Percentiles rank a stretch among this genome's conserved stretches.
Evolutionary conservation across 441 rosid species (phyloP).

Genomic region (Jatropha multifida): DNA sequence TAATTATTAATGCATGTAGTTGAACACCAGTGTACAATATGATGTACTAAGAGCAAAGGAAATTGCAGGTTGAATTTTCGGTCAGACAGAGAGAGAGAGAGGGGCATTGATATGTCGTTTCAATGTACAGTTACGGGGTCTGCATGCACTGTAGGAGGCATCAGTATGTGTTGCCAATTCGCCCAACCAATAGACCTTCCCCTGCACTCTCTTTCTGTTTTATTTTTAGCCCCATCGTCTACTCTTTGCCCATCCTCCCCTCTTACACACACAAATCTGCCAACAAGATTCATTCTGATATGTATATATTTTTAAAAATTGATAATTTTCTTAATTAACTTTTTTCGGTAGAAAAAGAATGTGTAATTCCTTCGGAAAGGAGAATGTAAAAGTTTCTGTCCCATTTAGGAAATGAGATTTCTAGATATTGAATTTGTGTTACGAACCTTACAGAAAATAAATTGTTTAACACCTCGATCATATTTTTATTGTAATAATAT

Average conservation of each 20-base stretch:
- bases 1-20: constrained; percentile 13
- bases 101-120: constrained; percentile 45
- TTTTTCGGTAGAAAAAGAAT: no score
- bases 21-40: constrained; percentile 6
- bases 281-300: constrained; percentile 15
- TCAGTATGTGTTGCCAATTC: constrained; percentile 52
- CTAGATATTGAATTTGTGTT: no score
- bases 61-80: constrained; percentile 13
- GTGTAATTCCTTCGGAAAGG: no score
- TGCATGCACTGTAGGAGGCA: constrained; percentile 42
- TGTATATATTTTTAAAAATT: no score
- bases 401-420: no score
- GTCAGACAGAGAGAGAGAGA: constrained; percentile 17
- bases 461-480: no score
- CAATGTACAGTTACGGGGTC: constrained; percentile 40
- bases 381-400: no score
- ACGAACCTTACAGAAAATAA: no score
- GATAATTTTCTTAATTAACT: no score
- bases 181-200: constrained; percentile 49
- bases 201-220: constrained; percentile 38
- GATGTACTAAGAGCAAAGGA: not conserved
- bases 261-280: constrained; percentile 31
- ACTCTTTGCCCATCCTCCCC: constrained; percentile 24
- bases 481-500: no score
- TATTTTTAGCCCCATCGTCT: constrained; percentile 14